phyloP scores from a whole-genome alignment of 805 yeast genomes.

The Saccharomycopsis babjevae region DNA sequence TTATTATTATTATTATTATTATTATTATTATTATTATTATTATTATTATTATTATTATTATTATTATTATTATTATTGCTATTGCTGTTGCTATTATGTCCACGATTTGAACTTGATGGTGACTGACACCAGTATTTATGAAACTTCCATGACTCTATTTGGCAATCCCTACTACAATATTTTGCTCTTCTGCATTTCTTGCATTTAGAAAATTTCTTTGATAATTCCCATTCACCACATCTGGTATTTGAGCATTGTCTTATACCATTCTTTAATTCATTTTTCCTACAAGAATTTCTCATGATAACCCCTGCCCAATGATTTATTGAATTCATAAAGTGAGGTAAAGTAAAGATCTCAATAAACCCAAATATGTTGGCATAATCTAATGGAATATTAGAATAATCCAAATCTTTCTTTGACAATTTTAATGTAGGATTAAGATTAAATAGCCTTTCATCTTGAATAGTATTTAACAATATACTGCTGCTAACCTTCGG shows the following conservation, averaged over 20 bases:
- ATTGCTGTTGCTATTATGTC: neutral
- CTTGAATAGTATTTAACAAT: conserved; percentile 1
- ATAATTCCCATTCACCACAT: conserved; percentile 91
- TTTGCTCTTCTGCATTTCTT: conserved; percentile 89
- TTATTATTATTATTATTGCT: neutral
- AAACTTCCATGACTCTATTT: conserved; percentile 81
- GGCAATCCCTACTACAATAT: conserved; percentile 89
- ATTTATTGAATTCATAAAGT: conserved; percentile 67
- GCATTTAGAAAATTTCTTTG: conserved; percentile 88
- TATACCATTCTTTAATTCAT: conserved; percentile 78
- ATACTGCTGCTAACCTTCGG: conserved; percentile 9
- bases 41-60: neutral
- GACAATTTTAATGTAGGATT: conserved; percentile 32
- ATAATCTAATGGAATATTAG: conserved; percentile 36
- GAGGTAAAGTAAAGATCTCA: conserved; percentile 71
- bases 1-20: neutral
- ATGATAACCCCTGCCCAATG: conserved; percentile 98
- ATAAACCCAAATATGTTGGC: conserved; percentile 82
- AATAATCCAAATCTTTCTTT: conserved; percentile 30
- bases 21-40: neutral
- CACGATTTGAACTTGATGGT: conserved; percentile 24
- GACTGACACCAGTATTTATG: conserved; percentile 91
- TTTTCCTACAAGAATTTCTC: conserved; percentile 90
- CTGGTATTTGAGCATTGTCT: conserved; percentile 90
- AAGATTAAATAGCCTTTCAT: conserved; percentile 29